These are phyloP conservation scores for Urtica urens DNA, from an alignment of 306 rosid genomes.

Conservation along the genomic window DNA sequence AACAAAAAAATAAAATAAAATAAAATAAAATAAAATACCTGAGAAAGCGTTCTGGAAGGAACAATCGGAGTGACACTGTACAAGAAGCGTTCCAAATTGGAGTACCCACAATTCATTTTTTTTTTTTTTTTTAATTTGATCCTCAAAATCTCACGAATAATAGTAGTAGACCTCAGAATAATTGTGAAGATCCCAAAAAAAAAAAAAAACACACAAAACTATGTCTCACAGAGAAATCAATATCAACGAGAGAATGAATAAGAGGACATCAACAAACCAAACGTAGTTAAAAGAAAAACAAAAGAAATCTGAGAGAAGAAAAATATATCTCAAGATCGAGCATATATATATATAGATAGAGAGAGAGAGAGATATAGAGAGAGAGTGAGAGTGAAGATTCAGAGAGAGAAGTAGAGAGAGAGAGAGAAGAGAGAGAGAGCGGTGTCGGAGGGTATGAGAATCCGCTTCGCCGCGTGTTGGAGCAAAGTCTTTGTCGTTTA, in stretches of 20 bases:
- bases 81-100: conserved; percentile 55
- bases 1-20: neutral
- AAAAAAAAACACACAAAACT: too few relatives aligned
- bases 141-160: too few relatives aligned
- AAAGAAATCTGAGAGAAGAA: neutral
- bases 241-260: too few relatives aligned
- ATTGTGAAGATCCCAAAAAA: too few relatives aligned
- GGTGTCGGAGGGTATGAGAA: conserved; percentile 24
- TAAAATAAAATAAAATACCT: conserved; percentile 23
- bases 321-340: too few relatives aligned
- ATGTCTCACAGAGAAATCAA: too few relatives aligned
- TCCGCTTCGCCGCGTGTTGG: conserved; percentile 56
- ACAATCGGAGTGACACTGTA: conserved; percentile 54
- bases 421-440: neutral
- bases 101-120: conserved; percentile 15
- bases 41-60: conserved; percentile 42
- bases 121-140: neutral
- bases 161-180: too few relatives aligned
- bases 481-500: conserved; percentile 8
- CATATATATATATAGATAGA: neutral
- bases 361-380: neutral
- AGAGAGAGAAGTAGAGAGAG: neutral
- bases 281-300: too few relatives aligned
- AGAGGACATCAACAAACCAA: too few relatives aligned
- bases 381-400: neutral